Percentiles rank a stretch among this genome's conserved stretches.
These are phyloP conservation scores for Verbena officinalis DNA, from an alignment of 257 asterid genomes.

Conservation along the genomic window DNA sequence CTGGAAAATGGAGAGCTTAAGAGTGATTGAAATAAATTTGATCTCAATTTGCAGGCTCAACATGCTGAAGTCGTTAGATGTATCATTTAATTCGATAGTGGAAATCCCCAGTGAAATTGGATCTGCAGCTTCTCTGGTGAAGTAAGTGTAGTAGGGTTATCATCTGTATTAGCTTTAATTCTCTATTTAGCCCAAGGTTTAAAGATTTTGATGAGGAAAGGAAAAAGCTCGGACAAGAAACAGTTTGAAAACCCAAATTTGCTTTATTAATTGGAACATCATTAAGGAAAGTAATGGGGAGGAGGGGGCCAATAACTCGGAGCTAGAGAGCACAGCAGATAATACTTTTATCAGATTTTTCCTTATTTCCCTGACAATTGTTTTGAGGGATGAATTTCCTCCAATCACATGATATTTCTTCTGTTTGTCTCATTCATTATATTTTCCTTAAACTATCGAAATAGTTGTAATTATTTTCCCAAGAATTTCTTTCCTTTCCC, in stretches of 20 bases:
- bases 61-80: conserved; percentile 73
- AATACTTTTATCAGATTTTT: conserved; percentile 13
- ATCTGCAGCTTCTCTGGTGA: conserved; percentile 74
- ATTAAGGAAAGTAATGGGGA: no score
- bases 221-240: no score
- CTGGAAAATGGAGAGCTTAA: conserved; percentile 4
- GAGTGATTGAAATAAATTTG: conserved; percentile 12
- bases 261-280: no score
- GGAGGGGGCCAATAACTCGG: conserved; percentile 7
- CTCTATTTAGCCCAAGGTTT: conserved; percentile 4
- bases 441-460: not conserved
- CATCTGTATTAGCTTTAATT: conserved; percentile 11
- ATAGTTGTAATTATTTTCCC: not conserved
- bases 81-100: conserved; percentile 66
- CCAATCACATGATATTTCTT: no score
- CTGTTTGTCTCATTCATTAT: not conserved
- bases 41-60: conserved; percentile 61
- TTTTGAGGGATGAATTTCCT: no score
- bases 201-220: no score
- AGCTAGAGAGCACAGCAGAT: not conserved
- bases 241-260: no score
- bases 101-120: conserved; percentile 85
- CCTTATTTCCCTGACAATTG: not conserved
- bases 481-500: not conserved
- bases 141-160: conserved; percentile 53